Evolutionary conservation across 257 asterid species (phyloP), one percentile per base, ranked within the genome.

Genomic region (Rehmannia glutinosa): DNA sequence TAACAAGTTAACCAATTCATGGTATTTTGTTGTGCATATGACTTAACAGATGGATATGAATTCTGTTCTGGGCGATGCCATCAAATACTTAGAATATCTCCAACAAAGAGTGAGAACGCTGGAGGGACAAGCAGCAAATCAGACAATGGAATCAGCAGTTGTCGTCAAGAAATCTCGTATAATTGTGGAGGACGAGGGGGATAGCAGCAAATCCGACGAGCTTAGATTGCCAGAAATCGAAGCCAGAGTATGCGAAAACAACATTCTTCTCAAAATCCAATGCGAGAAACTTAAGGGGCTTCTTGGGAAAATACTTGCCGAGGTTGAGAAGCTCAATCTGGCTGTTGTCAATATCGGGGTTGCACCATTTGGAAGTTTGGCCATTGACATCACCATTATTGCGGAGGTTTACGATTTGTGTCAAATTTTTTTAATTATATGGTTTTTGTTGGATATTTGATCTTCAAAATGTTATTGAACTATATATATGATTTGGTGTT

Each of bases 391-490:
- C 13, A 72, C 64, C 17, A 68, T 77, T 39, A 17, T 36, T 7
- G 64, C 75, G 0, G 38, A 72, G 81, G 81, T 77, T 50, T 1
- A n/a, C n/a, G n/a, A n/a, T n/a, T n/a, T n/a, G n/a, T n/a, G n/a
- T n/a, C n/a, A n/a, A n/a, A n/a, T n/a, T n/a, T n/a, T n/a, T n/a
- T n/a, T n/a, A n/a, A n/a, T n/a, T n/a, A n/a, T 20, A 2, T 20
- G 9, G n/a, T 49, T 17, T 19, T 6, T 11, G n/a, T 38, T 38
- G 13, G 3, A 11, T 4, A 25, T 12, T 21, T 53, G 3, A 57
- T 57, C 17, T 15, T 33, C 0, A 35, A 7, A 32, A 33, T 30
- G 15, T 33, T 5, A n/a, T 32, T 57, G 9, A 19, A 35, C 45
- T 8, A 1, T 32, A n/a, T n/a, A n/a, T n/a, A n/a, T n/a, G n/a